phyloP scores from a whole-genome alignment of 352 stramenopile species.

The Lagenidium sp. region DNA sequence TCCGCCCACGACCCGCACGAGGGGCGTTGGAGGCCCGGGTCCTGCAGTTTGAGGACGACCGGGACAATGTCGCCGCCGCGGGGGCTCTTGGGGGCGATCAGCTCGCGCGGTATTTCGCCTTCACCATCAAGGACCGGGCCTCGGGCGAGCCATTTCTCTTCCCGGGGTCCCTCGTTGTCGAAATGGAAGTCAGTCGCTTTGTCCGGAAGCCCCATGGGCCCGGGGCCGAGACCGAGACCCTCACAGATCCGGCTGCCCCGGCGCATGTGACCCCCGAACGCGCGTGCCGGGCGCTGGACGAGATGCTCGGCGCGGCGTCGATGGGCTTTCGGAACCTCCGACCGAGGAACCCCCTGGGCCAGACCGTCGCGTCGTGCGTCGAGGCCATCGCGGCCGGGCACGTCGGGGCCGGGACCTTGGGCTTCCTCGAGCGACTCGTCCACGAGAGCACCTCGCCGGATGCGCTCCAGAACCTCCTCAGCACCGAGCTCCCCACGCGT shows the following conservation, averaged over 20 bases:
- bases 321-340: too few species aligned
- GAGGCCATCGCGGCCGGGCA: slow-evolving; percentile 18
- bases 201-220: too few species aligned
- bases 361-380: slow-evolving; percentile 13
- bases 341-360: too few species aligned
- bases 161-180: too few species aligned
- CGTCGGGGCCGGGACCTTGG: slow-evolving; percentile 14
- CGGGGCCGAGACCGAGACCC: too few species aligned
- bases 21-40: slow-evolving; percentile 6
- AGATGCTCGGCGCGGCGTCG: slow-evolving; percentile 30
- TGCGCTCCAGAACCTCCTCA: slow-evolving; percentile 28
- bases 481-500: slow-evolving; percentile 27
- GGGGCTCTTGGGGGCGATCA: too few species aligned
- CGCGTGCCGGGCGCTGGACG: slow-evolving; percentile 28
- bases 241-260: too few species aligned
- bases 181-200: too few species aligned
- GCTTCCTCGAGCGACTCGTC: slow-evolving; percentile 32
- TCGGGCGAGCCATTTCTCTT: too few species aligned
- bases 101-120: too few species aligned
- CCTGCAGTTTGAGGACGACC: slow-evolving; percentile 14
- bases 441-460: slow-evolving; percentile 19
- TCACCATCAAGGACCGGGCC: too few species aligned
- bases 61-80: too few species aligned
- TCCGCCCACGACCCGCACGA: slow-evolving; percentile 16
- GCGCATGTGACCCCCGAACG: neutral